A percentile compares a stretch with the other conserved stretches of the same genome.
Conservation (phyloP, 2,329 filamentous ascomycete species). For the Pseudohalonectria lignicola region DNA sequence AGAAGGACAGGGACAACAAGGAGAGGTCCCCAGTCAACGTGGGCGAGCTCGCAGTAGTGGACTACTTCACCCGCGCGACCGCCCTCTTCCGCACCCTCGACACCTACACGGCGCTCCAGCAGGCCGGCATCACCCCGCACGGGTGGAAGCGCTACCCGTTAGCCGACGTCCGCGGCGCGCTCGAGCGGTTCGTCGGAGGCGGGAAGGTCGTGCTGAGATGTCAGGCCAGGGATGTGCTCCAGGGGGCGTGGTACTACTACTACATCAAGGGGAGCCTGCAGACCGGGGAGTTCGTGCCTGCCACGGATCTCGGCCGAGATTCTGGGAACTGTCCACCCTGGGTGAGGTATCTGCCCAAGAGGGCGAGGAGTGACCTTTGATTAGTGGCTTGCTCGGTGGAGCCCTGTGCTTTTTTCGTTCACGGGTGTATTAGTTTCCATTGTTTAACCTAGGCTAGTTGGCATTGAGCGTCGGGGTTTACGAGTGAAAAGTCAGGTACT, state of each 20-base stretch:
- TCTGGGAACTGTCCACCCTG: slow-evolving; percentile 25
- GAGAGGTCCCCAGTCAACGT: slow-evolving; percentile 21
- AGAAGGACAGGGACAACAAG: neutral
- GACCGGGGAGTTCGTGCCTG: slow-evolving; percentile 34
- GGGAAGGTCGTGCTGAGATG: slow-evolving; percentile 33
- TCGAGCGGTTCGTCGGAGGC: slow-evolving; percentile 30
- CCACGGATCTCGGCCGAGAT: slow-evolving; percentile 21
- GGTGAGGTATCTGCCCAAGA: slow-evolving; percentile 29
- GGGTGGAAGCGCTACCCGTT: slow-evolving; percentile 27
- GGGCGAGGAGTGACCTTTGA: slow-evolving; percentile 1
- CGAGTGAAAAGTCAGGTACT: too few species aligned
- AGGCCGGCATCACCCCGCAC: slow-evolving; percentile 24
- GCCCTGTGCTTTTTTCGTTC: neutral
- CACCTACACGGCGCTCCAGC: slow-evolving; percentile 26
- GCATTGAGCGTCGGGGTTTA: too few species aligned
- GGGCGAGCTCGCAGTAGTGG: slow-evolving; percentile 29
- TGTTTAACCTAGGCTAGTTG: neutral
- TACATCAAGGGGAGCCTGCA: slow-evolving; percentile 40
- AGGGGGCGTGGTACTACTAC: slow-evolving; percentile 43
- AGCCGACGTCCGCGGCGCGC: slow-evolving; percentile 25
- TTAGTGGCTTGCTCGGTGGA: too few species aligned
- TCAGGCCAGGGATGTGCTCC: slow-evolving; percentile 23
- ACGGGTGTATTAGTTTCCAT: neutral
- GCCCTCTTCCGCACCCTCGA: slow-evolving; percentile 29
- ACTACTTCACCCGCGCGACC: slow-evolving; percentile 30